A percentile compares a stretch with the other conserved stretches of the same genome.
phyloP scores from a whole-genome alignment of 2,329 filamentous ascomycete genomes.

The Fusarium siculi region DNA sequence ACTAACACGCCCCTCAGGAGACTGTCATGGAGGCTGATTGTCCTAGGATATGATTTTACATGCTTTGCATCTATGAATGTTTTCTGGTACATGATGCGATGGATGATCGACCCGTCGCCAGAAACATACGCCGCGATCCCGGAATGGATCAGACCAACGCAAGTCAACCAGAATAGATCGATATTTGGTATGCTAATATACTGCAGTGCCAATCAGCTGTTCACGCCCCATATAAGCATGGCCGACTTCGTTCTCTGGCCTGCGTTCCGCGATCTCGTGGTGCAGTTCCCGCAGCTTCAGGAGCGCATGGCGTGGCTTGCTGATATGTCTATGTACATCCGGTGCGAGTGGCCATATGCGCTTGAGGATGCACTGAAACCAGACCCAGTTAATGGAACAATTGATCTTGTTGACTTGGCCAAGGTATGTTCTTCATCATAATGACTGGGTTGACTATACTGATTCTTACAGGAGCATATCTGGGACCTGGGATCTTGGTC shows the following conservation, averaged over 20 bases:
- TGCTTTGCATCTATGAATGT: slow-evolving; percentile 17
- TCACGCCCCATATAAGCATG: slow-evolving; percentile 19
- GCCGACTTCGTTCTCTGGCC: slow-evolving; percentile 23
- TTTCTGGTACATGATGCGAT: slow-evolving; percentile 27
- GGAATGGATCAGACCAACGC: slow-evolving; percentile 23
- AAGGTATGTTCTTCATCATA: neutral
- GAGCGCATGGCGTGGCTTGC: slow-evolving; percentile 22
- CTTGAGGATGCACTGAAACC: neutral
- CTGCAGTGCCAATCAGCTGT: neutral
- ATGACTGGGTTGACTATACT: fast-evolving
- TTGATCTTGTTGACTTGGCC: slow-evolving; percentile 13
- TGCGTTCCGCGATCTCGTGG: slow-evolving; percentile 3
- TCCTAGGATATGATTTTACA: slow-evolving; percentile 20
- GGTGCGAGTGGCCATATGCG: slow-evolving; percentile 16
- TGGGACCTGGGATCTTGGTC: slow-evolving; percentile 22
- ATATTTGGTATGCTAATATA: no score
- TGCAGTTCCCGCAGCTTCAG: slow-evolving; percentile 15
- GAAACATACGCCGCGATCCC: slow-evolving; percentile 20
- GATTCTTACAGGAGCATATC: neutral
- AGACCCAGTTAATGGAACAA: neutral
- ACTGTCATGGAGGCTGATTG: no score
- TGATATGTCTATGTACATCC: neutral
- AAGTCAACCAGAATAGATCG: no score
- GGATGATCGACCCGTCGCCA: slow-evolving; percentile 12
- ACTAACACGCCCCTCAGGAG: no score